Evolutionary conservation across 225 moss, liverwort and hornwort genomes (phyloP), one percentile per base, ranked within the genome.

Genomic region (Sphagnum contortum): DNA sequence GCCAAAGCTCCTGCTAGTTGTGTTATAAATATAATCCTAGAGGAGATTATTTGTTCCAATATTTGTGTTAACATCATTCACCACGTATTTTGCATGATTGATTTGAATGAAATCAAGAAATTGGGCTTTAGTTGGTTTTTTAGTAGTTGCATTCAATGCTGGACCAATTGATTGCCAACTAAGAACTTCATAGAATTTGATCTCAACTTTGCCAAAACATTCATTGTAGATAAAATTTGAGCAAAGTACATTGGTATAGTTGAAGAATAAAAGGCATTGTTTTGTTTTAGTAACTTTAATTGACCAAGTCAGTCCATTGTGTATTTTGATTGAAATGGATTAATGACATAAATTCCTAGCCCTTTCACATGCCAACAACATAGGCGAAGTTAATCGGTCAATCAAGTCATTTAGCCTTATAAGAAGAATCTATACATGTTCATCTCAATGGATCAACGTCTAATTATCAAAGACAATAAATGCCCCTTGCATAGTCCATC

Each of bases 261-360:
- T 77, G 49, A 89, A 66, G 54, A 75, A 70, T 44, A 59, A 12
- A 12, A 89, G 84, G 64, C 77, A 87, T 57, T 81, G 9, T 3
- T 48, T 68, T 49, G 86, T 81, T 66, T 75, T 83, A 63, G 48
- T 2, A 5, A 76, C 59, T 87, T 65, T 44, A 87, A 87, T 70
- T 87, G 89, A 45, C 82, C 87, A 5, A 87, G 80, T 87, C 87
- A 90, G 76, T 90, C 81, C 87, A 87, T 90, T 46, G 87, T 90
- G 55, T 82, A 13, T 64, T 76, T 69, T 87, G 79, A 66, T 66
- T 68, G 51, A 84, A 69, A 68, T 87, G 82, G 87, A 60, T 79
- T 64, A 14, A 13, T 80, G 66, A 90, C 74, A 57, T 87, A 90
- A 57, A 87, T 61, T 64, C 90, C 85, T 0, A 87, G 70, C 65